Base-by-base conservation (phyloP, 2,329 filamentous ascomycete genomes). In the Didymella glomerata region DNA sequence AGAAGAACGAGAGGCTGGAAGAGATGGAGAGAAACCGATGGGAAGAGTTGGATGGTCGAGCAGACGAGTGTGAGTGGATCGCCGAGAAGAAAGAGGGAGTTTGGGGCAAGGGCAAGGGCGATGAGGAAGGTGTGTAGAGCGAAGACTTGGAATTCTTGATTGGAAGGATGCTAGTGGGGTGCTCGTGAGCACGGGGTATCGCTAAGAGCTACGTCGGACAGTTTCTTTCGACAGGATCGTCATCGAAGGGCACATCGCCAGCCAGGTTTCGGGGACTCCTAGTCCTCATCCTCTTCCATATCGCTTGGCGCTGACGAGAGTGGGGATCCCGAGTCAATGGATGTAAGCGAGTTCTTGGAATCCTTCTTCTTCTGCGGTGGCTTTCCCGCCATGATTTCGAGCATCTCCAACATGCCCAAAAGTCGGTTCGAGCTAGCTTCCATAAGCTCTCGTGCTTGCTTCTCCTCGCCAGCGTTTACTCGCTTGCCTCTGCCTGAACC, bases 401-500 rank as follows among this genome's bases (percentile, higher is more conserved):
- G 42, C 4, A 76, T 27, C n/a, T 77, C 70, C n/a, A 78, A 30
- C 32, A 78, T 53, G 2, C 72, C 67, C 10, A 69, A 54, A 5
- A 82, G 66, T 52, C 78, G 67, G 44, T 69, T 63, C 10, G 73
- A 73, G 55, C 70, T 78, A 14, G 66, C 67, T 30, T 75, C 63
- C 62, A 82, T 54, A 4, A 78, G 46, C 7, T 54, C 56, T 42
- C 71, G 71, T 3, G 74, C 76, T 24, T 76, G 68, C n/a, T 72
- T 71, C 51, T 80, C 78, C 40, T 76, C 74, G 4, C 65, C 58
- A 11, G 63, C 63, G 42, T 72, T 75, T 0, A 71, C 77, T 60
- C 76, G 79, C 65, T 77, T 83, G 49, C 77, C 82, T 61, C 78
- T 80, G 41, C 74, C 80, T 24, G 80, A 80, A 2, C 72, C 78